Base-by-base conservation (phyloP, 495 filamentous ascomycete species). In the Tuber microsphaerosporum region DNA sequence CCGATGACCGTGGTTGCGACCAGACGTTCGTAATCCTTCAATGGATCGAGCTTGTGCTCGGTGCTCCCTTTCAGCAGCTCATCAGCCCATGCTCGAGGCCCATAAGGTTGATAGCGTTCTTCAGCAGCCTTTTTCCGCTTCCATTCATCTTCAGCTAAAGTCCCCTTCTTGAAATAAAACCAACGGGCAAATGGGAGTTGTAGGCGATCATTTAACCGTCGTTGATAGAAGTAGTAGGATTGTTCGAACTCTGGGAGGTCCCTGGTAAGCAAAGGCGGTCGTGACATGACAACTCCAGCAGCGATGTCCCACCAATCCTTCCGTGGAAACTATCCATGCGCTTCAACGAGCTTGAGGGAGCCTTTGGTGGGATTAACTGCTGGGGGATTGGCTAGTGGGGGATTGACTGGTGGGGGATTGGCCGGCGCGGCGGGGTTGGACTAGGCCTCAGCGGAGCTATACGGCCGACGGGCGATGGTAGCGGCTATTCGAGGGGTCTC, bases 151-250 rank as follows among this genome's bases (percentile, higher is more conserved):
- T 97, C 93, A 9, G 88, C 86, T 0, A 93, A 90, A 0, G 94
- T 96, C 80, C 91, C 93, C 77, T 90, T 91, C 87, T 96, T 97
- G 91, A 93, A 97, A 88, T 97, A 99, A 85, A 97, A 95, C 83
- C 92, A 93, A 72, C 91, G 89, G 26, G 91, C 92, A 86, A 99
- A 99, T 2, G 94, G 94, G 14, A 94, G 87, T 17, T 90, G 89
- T 44, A 97, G 87, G 17, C 95, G 93, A 86, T 99, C 95, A 84
- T 99, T 97, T 73, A 99, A 88, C 19, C 95, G 93, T 76, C 93
- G 92, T 85, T 99, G 95, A 86, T 99, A 99, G 84, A 98, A 92
- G 86, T 90, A 95, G 86, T 89, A 97, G 72, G 94, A 87, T 83
- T 93, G 91, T 84, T 99, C 95, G 84, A 99, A 98, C 20, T 92